A percentile compares a stretch with the other conserved stretches of the same genome.
These are phyloP conservation scores for Caryopteris hybrid DNA, from an alignment of 305 asterid species.

Conservation along the genomic window DNA sequence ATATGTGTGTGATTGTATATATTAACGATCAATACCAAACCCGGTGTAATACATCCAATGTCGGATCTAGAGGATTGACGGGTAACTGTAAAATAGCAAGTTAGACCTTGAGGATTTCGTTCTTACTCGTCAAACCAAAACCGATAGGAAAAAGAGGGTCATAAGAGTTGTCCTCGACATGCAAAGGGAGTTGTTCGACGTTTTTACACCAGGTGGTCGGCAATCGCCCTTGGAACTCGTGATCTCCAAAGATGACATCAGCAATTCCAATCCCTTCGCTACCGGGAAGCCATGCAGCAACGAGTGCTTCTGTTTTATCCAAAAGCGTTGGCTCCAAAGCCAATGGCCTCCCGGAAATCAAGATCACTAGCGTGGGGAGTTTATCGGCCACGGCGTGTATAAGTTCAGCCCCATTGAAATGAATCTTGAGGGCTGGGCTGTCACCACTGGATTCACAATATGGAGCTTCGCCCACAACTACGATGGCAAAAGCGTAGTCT, in stretches of 20 bases:
- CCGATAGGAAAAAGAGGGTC: slow-evolving; percentile 75
- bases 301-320: slow-evolving; percentile 58
- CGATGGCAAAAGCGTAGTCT: slow-evolving; percentile 58
- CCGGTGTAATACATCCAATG: too few species aligned
- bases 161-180: slow-evolving; percentile 34
- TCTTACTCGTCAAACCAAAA: slow-evolving; percentile 59
- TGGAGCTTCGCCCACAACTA: slow-evolving; percentile 72
- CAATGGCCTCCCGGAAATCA: slow-evolving; percentile 80
- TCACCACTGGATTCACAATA: slow-evolving; percentile 74
- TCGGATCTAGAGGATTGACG: neutral
- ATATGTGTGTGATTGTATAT: neutral
- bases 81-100: neutral
- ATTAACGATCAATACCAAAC: too few species aligned
- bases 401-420: slow-evolving; percentile 50
- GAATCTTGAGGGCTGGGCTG: slow-evolving; percentile 50
- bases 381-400: slow-evolving; percentile 40
- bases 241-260: slow-evolving; percentile 72
- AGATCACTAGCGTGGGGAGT: slow-evolving; percentile 55
- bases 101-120: slow-evolving; percentile 31
- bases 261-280: slow-evolving; percentile 66
- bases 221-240: slow-evolving; percentile 64
- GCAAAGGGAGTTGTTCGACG: slow-evolving; percentile 65
- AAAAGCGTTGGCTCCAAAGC: slow-evolving; percentile 43
- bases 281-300: slow-evolving; percentile 91
- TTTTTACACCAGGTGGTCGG: slow-evolving; percentile 69